Base-by-base conservation (phyloP, 1,284 basidiomycete genomes). In the Melampsora abietis-canadensis region DNA sequence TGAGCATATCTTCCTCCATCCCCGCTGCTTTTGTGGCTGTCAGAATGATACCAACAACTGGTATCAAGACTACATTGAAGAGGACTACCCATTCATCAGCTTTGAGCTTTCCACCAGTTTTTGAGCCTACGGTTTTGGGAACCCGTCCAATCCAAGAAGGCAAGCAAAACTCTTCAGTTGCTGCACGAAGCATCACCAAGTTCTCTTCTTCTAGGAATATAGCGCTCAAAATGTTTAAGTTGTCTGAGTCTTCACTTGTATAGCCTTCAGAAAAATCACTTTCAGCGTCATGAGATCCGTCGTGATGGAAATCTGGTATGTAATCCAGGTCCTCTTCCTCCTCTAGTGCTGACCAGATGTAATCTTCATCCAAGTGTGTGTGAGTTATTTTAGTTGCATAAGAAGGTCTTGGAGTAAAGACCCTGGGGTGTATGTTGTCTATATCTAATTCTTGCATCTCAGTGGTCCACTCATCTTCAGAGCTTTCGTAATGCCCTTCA, bases 81-180 rank as follows among this genome's bases (percentile, higher is more conserved):
- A 61, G 59, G 12, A 61, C 59, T 17, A 61, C 37, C 59, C 59
- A 61, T 37, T 27, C 24, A 61, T 61, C 59, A 27, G 59, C 59
- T 61, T 61, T 61, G 24, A 61, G 24, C 19, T 61, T 61, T 37
- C 59, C 59, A 5, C 59, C 59, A 61, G 30, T 31, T 31, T 31
- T 37, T 61, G 30, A 37, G 8, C 59, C 59, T 17, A 61, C 59
- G 15, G 59, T 61, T 61, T 37, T n/a, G 19, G 59, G 59, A 61
- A 61, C 59, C 37, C 24, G 14, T 30, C 59, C 59, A 61, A 61
- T 37, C 59, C 59, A 61, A 61, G 59, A 61, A 30, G 59, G 59
- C 24, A 61, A 61, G n/a, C 8, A 61, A 61, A 61, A 31, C 30
- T 19, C 24, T 19, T 61, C 59, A 12, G 37, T 61, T 5, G 37